Base-by-base conservation (phyloP, 805 yeast genomes). In the Barnettozyma pratensis region DNA sequence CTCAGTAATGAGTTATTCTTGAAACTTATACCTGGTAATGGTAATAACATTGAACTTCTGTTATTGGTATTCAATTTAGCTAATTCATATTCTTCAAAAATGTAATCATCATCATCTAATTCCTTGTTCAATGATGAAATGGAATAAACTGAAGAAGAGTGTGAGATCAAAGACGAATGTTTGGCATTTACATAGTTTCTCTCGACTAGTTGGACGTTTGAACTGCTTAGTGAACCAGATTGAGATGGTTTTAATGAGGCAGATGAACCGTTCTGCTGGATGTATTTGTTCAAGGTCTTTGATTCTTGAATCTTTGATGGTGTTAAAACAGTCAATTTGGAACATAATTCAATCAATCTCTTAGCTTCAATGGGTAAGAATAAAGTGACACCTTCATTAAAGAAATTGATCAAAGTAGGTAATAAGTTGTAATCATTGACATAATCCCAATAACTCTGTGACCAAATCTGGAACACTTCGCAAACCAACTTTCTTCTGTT, bases 371-470 rank as follows among this genome's bases (percentile, higher is more conserved):
- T 65, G 1, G 94, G 95, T 46, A 85, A 67, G 49, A 64, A 71
- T 10, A 64, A 59, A n/a, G 79, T 71, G n/a, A 82, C 73, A 11
- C 83, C 89, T 64, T 87, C 96, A 62, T 86, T 87, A 60, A 87
- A 83, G 61, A 89, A 85, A 59, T 86, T 86, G 41, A 86, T 75
- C 58, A 89, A 68, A 0, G 88, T 83, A 10, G 94, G 80, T 41
- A 90, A 67, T 37, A 83, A 69, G 28, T 65, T 67, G 52, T 76
- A 77, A 63, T 90, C 96, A 19, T 59, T 60, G 39, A 75, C 72
- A 42, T 77, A 79, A 53, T 82, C 79, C 97, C 97, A 92, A 62
- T 85, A 90, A 45, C 94, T 83, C 64, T 89, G 96, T 64, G 92
- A 68, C 99, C 99, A 92, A 35, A 79, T 70, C 62, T 81, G 86